These are phyloP conservation scores for Calonectria pseudoreteaudii DNA, from an alignment of 2,329 filamentous ascomycete species.

Conservation along the genomic window DNA sequence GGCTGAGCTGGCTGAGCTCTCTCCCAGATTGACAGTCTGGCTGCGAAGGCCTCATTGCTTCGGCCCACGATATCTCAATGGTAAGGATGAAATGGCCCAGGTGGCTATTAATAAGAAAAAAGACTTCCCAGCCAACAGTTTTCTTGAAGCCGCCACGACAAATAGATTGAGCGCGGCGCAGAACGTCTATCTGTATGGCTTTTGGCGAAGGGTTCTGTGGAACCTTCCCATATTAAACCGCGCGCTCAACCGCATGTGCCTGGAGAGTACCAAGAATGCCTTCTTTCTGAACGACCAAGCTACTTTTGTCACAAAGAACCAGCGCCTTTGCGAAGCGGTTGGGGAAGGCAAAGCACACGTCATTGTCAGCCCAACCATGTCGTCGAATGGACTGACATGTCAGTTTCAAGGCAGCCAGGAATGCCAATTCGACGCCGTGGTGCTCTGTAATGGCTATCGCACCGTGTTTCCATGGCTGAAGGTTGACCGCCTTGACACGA, in stretches of 20 bases:
- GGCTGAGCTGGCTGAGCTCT: neutral
- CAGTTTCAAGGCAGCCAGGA: neutral
- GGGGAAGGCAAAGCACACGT: neutral
- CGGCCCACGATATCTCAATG: neutral
- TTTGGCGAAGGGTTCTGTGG: neutral
- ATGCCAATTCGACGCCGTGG: neutral
- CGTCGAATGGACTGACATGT: neutral
- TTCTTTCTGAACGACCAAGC: conserved; percentile 1
- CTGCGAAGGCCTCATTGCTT: neutral
- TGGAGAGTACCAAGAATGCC: neutral
- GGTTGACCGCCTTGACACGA: neutral
- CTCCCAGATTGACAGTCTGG: neutral
- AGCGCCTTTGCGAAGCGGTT: neutral
- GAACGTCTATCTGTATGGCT: neutral
- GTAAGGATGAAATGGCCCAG: neutral
- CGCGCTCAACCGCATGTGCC: neutral
- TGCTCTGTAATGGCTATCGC: neutral
- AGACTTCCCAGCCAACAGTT: neutral
- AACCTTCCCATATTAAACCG: neutral
- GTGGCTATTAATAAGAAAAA: neutral
- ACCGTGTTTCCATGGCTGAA: neutral
- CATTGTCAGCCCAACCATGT: neutral
- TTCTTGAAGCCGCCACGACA: neutral
- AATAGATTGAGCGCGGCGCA: neutral
- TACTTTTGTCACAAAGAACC: neutral